A percentile compares a stretch with the other conserved stretches of the same genome.
Evolutionary conservation across 192 early-diverging fungal species (phyloP).

Genomic region (Piromyces sp.): DNA sequence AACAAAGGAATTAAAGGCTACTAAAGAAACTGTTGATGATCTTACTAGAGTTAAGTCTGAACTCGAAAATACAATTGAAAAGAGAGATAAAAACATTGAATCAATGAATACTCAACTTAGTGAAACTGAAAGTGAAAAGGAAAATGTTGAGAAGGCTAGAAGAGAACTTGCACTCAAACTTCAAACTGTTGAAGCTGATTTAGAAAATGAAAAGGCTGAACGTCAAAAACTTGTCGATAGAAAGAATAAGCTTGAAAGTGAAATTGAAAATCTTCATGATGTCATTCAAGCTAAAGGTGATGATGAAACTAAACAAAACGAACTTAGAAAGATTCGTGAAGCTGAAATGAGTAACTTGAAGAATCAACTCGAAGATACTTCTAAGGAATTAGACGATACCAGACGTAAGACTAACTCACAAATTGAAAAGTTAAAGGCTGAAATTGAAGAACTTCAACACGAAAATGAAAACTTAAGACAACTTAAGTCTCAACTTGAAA

Average conservation of each 20-base stretch:
- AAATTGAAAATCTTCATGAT: constrained; percentile 25
- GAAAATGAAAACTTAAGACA: constrained; percentile 15
- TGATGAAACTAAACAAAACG: constrained; percentile 29
- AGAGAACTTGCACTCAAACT: constrained; percentile 25
- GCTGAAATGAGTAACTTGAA: constrained; percentile 26
- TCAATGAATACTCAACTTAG: constrained; percentile 14
- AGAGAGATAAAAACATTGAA: constrained; percentile 21
- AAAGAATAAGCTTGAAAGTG: constrained; percentile 13
- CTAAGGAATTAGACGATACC: constrained; percentile 25
- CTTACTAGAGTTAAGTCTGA: constrained; percentile 14
- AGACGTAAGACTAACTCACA: constrained; percentile 13
- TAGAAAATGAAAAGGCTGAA: constrained; percentile 16
- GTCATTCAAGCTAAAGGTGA: constrained; percentile 31
- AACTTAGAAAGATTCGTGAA: constrained; percentile 29
- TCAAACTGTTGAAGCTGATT: constrained; percentile 12
- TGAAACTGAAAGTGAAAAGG: constrained; percentile 19
- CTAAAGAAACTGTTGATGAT: constrained; percentile 15
- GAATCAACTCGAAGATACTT: constrained; percentile 14
- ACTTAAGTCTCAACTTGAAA: constrained; percentile 17
- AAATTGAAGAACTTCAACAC: constrained; percentile 22
- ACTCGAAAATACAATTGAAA: constrained; percentile 18
- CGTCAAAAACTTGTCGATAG: neutral
- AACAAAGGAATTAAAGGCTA: constrained; percentile 16
- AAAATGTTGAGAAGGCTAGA: constrained; percentile 22
- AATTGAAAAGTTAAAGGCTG: constrained; percentile 22